Conservation (phyloP, 306 rosid genomes). For the Carpinus viminea region DNA sequence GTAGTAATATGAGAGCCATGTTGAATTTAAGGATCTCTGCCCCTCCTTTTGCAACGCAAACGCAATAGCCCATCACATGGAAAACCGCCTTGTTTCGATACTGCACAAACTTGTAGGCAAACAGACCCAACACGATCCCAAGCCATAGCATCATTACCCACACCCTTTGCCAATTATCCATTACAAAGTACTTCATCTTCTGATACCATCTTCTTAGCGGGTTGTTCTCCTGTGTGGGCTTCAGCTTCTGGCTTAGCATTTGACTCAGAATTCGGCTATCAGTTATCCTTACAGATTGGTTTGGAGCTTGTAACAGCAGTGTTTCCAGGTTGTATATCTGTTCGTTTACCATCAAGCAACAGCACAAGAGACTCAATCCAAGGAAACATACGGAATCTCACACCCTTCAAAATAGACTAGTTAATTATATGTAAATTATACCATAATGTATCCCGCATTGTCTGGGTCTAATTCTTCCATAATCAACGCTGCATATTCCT, state of each 20-base stretch:
- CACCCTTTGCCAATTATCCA: conserved; percentile 59
- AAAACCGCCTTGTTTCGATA: conserved; percentile 42
- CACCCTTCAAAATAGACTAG: neutral
- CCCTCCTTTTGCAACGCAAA: conserved; percentile 61
- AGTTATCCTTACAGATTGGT: conserved; percentile 44
- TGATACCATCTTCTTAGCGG: conserved; percentile 26
- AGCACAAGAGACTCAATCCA: neutral
- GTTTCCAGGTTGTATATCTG: conserved; percentile 52
- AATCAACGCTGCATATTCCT: conserved; percentile 58
- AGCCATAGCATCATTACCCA: conserved; percentile 60
- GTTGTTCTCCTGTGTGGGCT: conserved; percentile 48
- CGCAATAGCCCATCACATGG: conserved; percentile 57
- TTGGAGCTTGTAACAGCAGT: conserved; percentile 54
- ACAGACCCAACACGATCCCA: conserved; percentile 34
- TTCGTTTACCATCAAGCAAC: neutral
- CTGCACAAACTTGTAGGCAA: conserved; percentile 54
- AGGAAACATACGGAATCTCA: neutral
- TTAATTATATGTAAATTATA: neutral
- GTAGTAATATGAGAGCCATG: conserved; percentile 58
- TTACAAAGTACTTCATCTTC: conserved; percentile 39
- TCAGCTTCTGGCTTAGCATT: conserved; percentile 56
- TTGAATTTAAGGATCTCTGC: conserved; percentile 66
- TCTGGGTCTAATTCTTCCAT: conserved; percentile 70
- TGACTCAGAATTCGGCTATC: conserved; percentile 57
- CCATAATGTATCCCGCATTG: conserved; percentile 56